Evolutionary conservation across 208 protist species (phyloP).

Genomic region (Sergeia podlipaevii): DNA sequence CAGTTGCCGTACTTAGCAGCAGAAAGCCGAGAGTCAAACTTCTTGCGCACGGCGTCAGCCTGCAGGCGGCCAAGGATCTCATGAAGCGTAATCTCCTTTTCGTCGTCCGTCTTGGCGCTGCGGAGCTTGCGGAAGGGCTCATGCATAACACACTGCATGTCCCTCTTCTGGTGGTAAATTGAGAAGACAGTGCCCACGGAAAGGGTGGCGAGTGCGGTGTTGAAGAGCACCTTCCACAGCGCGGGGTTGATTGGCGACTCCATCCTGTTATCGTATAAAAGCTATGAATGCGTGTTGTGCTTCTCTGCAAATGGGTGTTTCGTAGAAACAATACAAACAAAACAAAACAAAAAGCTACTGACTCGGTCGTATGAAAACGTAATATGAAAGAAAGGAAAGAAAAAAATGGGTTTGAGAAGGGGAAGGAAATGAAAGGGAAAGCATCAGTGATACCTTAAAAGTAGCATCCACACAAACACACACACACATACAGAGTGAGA

Average conservation of each 20-base stretch:
- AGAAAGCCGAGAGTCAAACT: slow-evolving; percentile 45
- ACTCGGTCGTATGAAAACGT: background rate
- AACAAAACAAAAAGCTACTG: background rate
- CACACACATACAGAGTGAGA: background rate
- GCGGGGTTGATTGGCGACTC: slow-evolving; percentile 83
- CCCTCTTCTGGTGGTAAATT: slow-evolving; percentile 76
- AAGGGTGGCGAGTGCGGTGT: slow-evolving; percentile 45
- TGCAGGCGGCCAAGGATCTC: slow-evolving; percentile 52
- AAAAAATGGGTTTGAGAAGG: background rate
- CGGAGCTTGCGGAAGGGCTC: slow-evolving; percentile 31
- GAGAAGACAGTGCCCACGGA: slow-evolving; percentile 51
- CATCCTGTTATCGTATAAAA: slow-evolving; percentile 21
- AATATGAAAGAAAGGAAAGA: slow-evolving; percentile 1
- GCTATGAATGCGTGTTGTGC: background rate
- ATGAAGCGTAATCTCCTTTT: slow-evolving; percentile 23
- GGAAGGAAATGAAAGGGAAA: background rate
- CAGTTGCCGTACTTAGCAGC: slow-evolving; percentile 32
- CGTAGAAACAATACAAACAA: background rate
- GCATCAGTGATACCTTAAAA: background rate
- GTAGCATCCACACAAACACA: background rate
- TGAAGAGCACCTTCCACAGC: slow-evolving; percentile 67
- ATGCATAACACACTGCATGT: slow-evolving; percentile 37
- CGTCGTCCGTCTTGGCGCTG: slow-evolving; percentile 32
- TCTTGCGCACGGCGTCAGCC: slow-evolving; percentile 52
- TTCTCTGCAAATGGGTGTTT: background rate